Conservation (phyloP, 1,284 basidiomycete species). For the Cryptococcus amylolentus region DNA sequence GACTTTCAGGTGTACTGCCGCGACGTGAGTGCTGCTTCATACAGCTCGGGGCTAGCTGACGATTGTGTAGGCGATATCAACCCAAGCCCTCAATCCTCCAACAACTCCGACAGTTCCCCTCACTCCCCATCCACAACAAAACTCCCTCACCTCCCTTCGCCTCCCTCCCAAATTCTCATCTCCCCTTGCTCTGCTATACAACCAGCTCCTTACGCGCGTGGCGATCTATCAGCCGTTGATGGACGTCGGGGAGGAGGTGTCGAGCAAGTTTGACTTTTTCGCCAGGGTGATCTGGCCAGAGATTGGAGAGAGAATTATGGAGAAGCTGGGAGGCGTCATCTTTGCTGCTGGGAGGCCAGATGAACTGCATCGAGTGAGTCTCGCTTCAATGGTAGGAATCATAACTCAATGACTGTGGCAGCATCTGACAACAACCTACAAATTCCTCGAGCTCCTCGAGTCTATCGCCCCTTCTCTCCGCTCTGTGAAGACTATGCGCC, state of each 20-base stretch:
- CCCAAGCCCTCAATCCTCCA: conserved; percentile 21
- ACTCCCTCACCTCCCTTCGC: conserved; percentile 16
- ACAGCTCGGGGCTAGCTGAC: background rate
- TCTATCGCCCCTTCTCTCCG: conserved; percentile 71
- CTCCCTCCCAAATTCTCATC: conserved; percentile 7
- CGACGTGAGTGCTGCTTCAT: conserved; percentile 55
- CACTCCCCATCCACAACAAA: conserved; percentile 20
- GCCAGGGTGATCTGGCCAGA: conserved; percentile 85
- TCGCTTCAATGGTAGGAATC: background rate
- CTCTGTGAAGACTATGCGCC: conserved; percentile 66
- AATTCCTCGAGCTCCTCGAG: conserved; percentile 81
- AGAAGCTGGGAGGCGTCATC: conserved; percentile 73
- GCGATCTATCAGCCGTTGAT: conserved; percentile 67
- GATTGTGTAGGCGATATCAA: conserved; percentile 29
- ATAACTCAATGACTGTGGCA: conserved; percentile 23
- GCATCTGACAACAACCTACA: conserved; percentile 80
- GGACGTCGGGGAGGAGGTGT: conserved; percentile 63
- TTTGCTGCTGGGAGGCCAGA: conserved; percentile 88
- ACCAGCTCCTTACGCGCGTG: conserved; percentile 74
- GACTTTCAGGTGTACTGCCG: conserved; percentile 70
- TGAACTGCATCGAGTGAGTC: conserved; percentile 75
- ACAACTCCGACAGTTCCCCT: conserved; percentile 25
- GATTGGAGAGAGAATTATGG: conserved; percentile 70
- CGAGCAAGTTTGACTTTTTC: conserved; percentile 70
- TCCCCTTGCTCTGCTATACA: conserved; percentile 67